Percentiles rank a stretch among this genome's conserved stretches.
Conservation (phyloP, 768 basidiomycete species). For the Phaffia tasmanica region DNA sequence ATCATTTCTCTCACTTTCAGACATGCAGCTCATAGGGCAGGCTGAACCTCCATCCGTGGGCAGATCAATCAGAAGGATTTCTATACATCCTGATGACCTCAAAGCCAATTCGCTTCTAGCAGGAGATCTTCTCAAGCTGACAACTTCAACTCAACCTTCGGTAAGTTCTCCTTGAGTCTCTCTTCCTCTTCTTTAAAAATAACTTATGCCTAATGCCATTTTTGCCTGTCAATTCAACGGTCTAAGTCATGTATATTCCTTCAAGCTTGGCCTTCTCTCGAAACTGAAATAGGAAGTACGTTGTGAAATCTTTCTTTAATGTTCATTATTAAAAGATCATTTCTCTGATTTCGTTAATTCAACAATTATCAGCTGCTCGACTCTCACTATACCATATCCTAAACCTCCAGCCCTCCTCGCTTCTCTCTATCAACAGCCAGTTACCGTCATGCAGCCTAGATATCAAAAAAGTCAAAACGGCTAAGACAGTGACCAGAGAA, state of each 20-base stretch:
- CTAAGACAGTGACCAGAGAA: constrained; percentile 9
- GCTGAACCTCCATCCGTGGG: not conserved
- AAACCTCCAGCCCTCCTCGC: constrained; percentile 12
- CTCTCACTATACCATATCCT: constrained; percentile 28
- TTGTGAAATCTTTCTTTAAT: not conserved
- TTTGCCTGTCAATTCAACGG: not conserved
- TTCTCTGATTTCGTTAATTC: not conserved
- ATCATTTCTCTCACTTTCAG: too few relatives aligned
- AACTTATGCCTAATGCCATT: not conserved
- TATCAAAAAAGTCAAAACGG: constrained; percentile 21
- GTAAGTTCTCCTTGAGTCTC: not conserved
- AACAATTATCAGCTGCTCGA: constrained; percentile 15
- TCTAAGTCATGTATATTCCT: constrained; percentile 8
- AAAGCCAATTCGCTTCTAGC: constrained; percentile 31
- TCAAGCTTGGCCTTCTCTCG: constrained; percentile 14
- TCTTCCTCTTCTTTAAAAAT: not conserved
- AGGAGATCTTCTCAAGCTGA: constrained; percentile 32
- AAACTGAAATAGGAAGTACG: constrained; percentile 15
- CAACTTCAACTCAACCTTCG: not conserved
- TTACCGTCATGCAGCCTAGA: constrained; percentile 1
- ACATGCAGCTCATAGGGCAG: too few relatives aligned
- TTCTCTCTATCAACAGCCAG: not conserved
- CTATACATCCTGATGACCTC: constrained; percentile 26
- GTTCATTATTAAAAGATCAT: not conserved
- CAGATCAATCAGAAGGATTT: constrained; percentile 5